Conservation (phyloP, 306 rosid genomes). For the Hippophae gyantsensis region DNA sequence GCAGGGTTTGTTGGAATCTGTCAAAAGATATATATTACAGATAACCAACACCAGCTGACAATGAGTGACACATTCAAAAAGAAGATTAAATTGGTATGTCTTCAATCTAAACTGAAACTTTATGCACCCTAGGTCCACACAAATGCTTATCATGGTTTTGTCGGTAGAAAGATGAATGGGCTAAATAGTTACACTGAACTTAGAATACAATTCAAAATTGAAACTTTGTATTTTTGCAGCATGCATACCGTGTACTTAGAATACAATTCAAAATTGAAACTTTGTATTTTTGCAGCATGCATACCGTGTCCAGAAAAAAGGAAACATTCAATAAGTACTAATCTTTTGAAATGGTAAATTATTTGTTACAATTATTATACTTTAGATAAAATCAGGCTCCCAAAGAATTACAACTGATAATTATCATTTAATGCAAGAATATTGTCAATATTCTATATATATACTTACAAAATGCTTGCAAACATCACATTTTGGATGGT, state of each 20-base stretch:
- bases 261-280: not conserved
- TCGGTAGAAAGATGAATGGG: too few relatives aligned
- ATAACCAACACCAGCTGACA: slow-evolving; percentile 40
- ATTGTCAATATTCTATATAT: slow-evolving; percentile 9
- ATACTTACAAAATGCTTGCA: slow-evolving; percentile 92
- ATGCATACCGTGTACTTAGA: not conserved
- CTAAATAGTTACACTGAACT: too few relatives aligned
- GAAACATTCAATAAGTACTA: too few relatives aligned
- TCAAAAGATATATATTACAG: slow-evolving; percentile 51
- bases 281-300: not conserved
- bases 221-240: not conserved
- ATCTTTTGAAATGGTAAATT: not conserved
- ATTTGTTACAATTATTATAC: not conserved
- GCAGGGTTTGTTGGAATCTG: slow-evolving; percentile 99
- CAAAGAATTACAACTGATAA: not conserved
- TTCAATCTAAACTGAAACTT: not conserved
- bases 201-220: not conserved
- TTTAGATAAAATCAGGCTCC: not conserved
- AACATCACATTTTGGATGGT: slow-evolving; percentile 98
- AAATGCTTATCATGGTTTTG: too few relatives aligned
- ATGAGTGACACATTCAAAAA: slow-evolving; percentile 25
- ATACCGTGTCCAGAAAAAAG: not conserved
- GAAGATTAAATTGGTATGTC: slow-evolving; percentile 1
- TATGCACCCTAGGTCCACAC: not conserved
- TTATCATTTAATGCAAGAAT: slow-evolving; percentile 3